Base-by-base conservation (phyloP, 192 early-diverging fungal genomes). In the Coemansia sp. region DNA sequence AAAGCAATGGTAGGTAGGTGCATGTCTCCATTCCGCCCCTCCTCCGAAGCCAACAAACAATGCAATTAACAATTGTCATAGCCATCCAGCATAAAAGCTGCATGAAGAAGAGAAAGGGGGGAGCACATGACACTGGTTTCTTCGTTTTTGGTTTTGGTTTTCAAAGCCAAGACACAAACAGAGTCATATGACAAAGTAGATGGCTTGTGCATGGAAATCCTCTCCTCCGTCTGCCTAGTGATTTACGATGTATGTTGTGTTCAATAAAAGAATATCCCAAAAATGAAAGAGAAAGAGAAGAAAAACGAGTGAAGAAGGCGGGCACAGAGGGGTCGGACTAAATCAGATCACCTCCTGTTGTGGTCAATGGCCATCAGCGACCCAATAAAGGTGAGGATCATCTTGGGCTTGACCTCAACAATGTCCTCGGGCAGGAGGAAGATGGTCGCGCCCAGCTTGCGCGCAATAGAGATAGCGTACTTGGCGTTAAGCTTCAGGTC, bases 361-460 rank as follows among this genome's bases (percentile, higher is more conserved):
- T 62, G 63, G 41, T 66, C 87, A 58, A 95, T 77, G 32, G 90
- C 92, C 95, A 98, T 98, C 62, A 98, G 80, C 61, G 91, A 94
- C 54, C 95, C 95, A 54, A 98, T 89, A 77, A 98, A 95, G 19
- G 95, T 98, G 68, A 98, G 79, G 60, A 95, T 95, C 91, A 98
- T 94, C 83, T 97, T 97, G 54, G 94, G 88, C 82, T 95, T 93
- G 68, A 96, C 93, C 79, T 98, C 97, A 63, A 96, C 91, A 80
- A 99, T 99, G 85, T 99, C 96, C 86, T 99, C 96, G 11, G 96
- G 96, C 47, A 97, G 86, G 58, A 98, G 87, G 84, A 99, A 99
- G 75, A 99, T 99, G 41, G 95, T 97, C 13, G 98, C 96, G 19
- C 98, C 98, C 58, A 99, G 85, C 84, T 99, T 99, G 78, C 98